Conservation (phyloP, 371 early-diverging fungal genomes). For the Dichotomocladium elegans region DNA sequence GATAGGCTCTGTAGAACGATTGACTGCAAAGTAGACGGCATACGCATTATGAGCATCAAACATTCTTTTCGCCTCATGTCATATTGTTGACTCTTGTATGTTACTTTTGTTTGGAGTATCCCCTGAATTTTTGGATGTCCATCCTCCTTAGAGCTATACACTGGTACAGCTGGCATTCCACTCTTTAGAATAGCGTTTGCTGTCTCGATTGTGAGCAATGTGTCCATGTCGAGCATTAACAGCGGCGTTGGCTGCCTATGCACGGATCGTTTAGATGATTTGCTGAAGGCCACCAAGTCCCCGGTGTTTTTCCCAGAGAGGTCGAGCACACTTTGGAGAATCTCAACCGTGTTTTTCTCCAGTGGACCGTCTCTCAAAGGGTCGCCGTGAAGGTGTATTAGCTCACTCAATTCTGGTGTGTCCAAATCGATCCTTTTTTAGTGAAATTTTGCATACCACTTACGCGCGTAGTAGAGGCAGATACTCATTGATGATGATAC, state of each 20-base stretch:
- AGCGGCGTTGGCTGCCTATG: too few relatives aligned
- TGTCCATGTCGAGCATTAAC: constrained; percentile 54
- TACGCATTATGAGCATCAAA: neutral
- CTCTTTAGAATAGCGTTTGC: constrained; percentile 50
- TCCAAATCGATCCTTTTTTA: neutral
- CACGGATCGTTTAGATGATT: too few relatives aligned
- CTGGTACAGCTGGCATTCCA: constrained; percentile 66
- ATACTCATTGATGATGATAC: constrained; percentile 21
- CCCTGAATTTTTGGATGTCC: constrained; percentile 47
- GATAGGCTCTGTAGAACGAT: constrained; percentile 59
- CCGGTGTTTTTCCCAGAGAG: constrained; percentile 45
- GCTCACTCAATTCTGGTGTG: constrained; percentile 63
- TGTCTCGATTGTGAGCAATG: constrained; percentile 39
- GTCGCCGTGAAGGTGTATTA: constrained; percentile 63
- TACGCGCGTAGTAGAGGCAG: neutral
- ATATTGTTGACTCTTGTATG: neutral
- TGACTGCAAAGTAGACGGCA: neutral
- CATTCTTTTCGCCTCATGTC: neutral
- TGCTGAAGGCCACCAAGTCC: neutral
- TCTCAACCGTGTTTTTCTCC: constrained; percentile 30
- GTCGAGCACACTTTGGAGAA: constrained; percentile 61
- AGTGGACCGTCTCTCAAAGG: constrained; percentile 50
- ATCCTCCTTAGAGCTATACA: neutral
- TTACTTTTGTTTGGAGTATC: constrained; percentile 65
- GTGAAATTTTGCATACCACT: neutral